Base-by-base conservation (phyloP, 1,139 yeast genomes). In the Pichia sp. region DNA sequence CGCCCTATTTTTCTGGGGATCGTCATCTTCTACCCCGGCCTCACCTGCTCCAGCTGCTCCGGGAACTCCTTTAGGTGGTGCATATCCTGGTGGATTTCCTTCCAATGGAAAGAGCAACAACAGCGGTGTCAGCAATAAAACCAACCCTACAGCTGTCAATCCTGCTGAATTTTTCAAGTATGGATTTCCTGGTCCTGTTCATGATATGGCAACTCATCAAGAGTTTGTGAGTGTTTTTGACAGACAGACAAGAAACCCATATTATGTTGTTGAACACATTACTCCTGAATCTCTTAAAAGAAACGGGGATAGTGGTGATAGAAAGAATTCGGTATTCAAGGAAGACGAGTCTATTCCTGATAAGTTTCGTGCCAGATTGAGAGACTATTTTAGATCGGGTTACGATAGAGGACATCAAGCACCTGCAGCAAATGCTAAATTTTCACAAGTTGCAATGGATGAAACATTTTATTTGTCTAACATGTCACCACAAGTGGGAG, bases 361-460 rank as follows among this genome's bases (percentile, higher is more conserved):
- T 41, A 79, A 76, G 64, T 93, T 89, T 69, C 77, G 97, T 62
- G 90, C 85, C 3, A 76, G 79, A 55, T 75, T 93, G 57, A 77
- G 85, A 59, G 98, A 95, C 71, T 93, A 87, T 70, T 92, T 92
- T 75, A 81, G 98, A 61, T 85, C 95, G 51, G 99, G 99, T 1
- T 93, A 89, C 70, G 99, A 93, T 68, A 76, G 99, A 61, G 99
- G 99, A 3, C 99, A 93, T 70, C 89, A 88, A 66, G 97, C 97
- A 0, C 98, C 99, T 1, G 99, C 99, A 5, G 99, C 99, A 0
- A 89, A 93, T 70, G 97, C 98, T 42, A 90, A 90, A 68, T 93
- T 81, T 71, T 81, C 83, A 40, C 99, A 93, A 70, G 65, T 71
- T 26, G 98, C 98, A 11, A 92, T 95, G 97, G 86, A 93, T 69